Evolutionary conservation across 176 grass and related monocot genomes (phyloP).

Genomic region (Panicum miliaceum): DNA sequence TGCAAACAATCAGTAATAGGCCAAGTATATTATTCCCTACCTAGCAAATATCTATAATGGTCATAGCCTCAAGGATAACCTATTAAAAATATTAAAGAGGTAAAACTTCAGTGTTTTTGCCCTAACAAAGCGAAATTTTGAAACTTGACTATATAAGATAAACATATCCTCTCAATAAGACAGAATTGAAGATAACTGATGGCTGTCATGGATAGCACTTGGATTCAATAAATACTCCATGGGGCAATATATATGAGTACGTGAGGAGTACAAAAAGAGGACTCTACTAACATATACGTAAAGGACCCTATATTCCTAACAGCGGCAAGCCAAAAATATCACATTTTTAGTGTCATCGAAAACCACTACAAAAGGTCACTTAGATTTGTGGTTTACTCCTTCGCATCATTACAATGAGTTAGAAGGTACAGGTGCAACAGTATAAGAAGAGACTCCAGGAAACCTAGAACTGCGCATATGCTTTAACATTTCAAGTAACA

Average conservation of each 20-base stretch:
- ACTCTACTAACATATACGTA: no score
- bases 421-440: background rate
- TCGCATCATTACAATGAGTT: background rate
- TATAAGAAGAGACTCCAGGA: background rate
- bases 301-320: no score
- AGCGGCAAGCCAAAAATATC: background rate
- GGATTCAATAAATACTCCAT: no score
- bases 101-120: no score
- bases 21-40: no score
- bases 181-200: background rate
- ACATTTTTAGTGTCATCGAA: background rate
- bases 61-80: no score
- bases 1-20: no score
- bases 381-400: background rate
- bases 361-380: background rate
- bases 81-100: no score
- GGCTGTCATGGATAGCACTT: no score
- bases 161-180: constrained; percentile 2
- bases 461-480: background rate
- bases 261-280: no score
- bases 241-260: no score
- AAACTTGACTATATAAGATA: background rate
- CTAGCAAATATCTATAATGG: no score
- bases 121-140: background rate
- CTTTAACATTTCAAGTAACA: constrained; percentile 13